Base-by-base conservation (phyloP, 192 early-diverging fungal species). In the Coemansia sp. region DNA sequence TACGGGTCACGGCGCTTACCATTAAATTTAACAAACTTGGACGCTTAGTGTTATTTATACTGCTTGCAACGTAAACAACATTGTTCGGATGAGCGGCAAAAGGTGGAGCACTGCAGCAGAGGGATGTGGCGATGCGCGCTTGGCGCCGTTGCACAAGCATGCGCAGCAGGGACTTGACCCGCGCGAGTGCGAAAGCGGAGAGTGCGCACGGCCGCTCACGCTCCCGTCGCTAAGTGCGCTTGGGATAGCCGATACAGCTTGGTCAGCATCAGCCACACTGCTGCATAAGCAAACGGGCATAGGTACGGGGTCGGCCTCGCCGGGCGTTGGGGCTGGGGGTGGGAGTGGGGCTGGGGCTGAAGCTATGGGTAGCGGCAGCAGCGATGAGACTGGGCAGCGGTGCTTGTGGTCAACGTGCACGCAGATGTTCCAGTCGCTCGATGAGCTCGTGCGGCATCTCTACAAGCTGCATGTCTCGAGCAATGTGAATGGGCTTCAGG, bases 361-460 rank as follows among this genome's bases (percentile, higher is more conserved):
- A 18, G 36, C 38, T 40, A 60, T 13, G 24, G 38, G 59, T 34
- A 28, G 59, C 59, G 13, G 60, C 34, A 23, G 31, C n/a, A 14
- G 18, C 3, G 56, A 34, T 28, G 37, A 36, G 1, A 9, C 53
- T 1, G 60, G 11, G 23, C 68, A 66, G 59, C 78, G 50, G 40
- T 96, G 94, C 61, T 77, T 86, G 43, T 96, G 94, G 94, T 69
- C 73, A n/a, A 83, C 79, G 0, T 95, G 94, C 67, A 70, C 72
- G 62, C 77, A 70, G 51, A 71, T 71, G 60, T 84, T 84, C 37
- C 34, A 20, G 28, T 67, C 82, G 43, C 63, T 84, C 31, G 73
- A 73, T 38, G 73, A 75, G 68, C 75, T 84, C 13, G 77, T 80
- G 63, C 69, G 71, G 60, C 83, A 84, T 35, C 64, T 84, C 57